These are phyloP conservation scores for Nepenthes gracilis DNA, from an alignment of 148 eudicot genomes.

Conservation along the genomic window DNA sequence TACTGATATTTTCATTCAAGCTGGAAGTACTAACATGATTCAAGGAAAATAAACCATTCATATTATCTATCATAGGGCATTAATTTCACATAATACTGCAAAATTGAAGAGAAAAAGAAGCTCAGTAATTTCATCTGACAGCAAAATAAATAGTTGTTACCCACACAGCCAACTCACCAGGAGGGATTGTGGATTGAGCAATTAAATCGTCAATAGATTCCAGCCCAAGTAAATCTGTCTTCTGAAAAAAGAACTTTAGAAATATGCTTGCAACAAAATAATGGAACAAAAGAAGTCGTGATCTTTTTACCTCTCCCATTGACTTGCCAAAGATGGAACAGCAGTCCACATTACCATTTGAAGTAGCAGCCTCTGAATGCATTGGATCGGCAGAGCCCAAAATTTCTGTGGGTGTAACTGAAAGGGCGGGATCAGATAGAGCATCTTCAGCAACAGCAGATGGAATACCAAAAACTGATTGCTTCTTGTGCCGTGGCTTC, in stretches of 20 bases:
- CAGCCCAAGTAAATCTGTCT: constrained; percentile 23
- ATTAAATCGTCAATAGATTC: constrained; percentile 21
- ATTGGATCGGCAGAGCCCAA: constrained; percentile 6
- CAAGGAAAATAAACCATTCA: neutral
- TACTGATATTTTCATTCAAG: too few relatives aligned
- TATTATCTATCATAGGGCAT: neutral
- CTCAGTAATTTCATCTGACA: constrained; percentile 1
- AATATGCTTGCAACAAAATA: neutral
- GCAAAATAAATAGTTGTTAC: neutral
- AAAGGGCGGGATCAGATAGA: constrained; percentile 1
- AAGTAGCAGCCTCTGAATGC: constrained; percentile 9
- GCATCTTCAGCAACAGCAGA: constrained; percentile 2
- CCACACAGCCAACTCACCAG: constrained; percentile 12
- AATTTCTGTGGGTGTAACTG: constrained; percentile 9
- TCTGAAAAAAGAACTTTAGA: constrained; percentile 15
- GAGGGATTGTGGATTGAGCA: constrained; percentile 12
- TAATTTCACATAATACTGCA: neutral
- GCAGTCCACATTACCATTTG: constrained; percentile 6
- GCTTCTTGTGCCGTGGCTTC: constrained; percentile 33
- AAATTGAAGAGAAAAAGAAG: neutral
- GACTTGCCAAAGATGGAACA: constrained; percentile 14
- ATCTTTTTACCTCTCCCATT: constrained; percentile 22
- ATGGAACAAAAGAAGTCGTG: neutral
- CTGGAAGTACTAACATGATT: neutral
- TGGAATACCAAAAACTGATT: constrained; percentile 6